Evolutionary conservation across 208 protist species (phyloP), one percentile per base, ranked within the genome.

Genomic region (Crithidia fasciculata): DNA sequence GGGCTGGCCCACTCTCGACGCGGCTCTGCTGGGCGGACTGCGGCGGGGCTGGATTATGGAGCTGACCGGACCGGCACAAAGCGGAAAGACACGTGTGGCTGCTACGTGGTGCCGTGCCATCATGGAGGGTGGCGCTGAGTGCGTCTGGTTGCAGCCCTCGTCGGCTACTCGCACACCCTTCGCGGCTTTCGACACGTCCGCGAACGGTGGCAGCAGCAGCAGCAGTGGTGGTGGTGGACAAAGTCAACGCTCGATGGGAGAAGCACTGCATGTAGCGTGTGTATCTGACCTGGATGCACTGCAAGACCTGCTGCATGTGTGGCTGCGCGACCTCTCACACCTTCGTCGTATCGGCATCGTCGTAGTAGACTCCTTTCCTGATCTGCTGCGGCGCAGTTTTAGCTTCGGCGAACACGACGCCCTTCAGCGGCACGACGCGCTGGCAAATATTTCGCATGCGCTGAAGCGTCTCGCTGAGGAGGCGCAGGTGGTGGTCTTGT

Each of bases 331-430:
- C 36, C 40, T 63, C 13, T 40, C 68, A 12, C 53, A 57, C 15
- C 62, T 76, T 43, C 59, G 28, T 2, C 45, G 28, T 2, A 60
- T 80, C 12, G 50, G 70, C 19, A 72, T 95, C 47, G 40, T 95
- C 5, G 87, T 95, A 57, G 16, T 95, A 4, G 91, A 95, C 64
- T 74, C 69, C 61, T 63, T 93, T 67, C 84, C 73, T 15, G 56
- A 73, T 8, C 59, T 95, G 19, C 76, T 87, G 19, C 81, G 74
- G 5, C 76, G 78, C 50, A 83, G 72, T 56, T 91, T 86, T 75
- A 50, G 67, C 28, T 80, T 55, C 12, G 18, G 19, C 28, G 84
- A 86, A 40, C 44, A 64, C 13, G 82, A 92, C 58, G 58, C 74
- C 13, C 19, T 85, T 36, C 69, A 78, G n/a, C 85, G 86, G 0